Evolutionary conservation across 257 asterid genomes (phyloP), one percentile per base, ranked within the genome.

Genomic region (Cinchona pubescens): DNA sequence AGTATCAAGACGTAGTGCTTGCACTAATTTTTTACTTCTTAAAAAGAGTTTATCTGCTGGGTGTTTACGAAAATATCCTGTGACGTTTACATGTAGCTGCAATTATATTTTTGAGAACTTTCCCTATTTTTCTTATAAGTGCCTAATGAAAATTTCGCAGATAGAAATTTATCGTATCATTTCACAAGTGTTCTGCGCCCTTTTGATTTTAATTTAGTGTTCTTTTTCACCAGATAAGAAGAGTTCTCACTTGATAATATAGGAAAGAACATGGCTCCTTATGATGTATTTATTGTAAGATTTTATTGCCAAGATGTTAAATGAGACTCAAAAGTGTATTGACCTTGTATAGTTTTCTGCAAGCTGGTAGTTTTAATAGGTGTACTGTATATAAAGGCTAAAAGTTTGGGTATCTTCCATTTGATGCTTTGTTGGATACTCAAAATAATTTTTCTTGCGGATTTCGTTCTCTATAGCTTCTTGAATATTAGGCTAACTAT

Each of bases 1-100:
- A 88, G 97, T 89, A n/a, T n/a, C n/a, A n/a, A 86, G 85, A 97
- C 87, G 58, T 67, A n/a, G 76, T 78, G 58, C 69, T 71, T 65
- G 59, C 46, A 55, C 29, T 68, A 48, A 29, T 56, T 58, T 53
- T 51, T 35, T 48, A 25, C 12, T 58, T 64, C 49, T 42, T 18
- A 63, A 25, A 35, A 51, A 43, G 55, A 46, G 49, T 32, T 42
- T 15, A 40, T 5, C n/a, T 11, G 34, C 46, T 19, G 23, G 42
- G 43, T 13, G 49, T 40, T 68, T 40, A 3, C 38, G 14, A 68
- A 56, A 58, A 67, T 59, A 42, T 16, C 35, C 29, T 34, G 53
- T 32, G 3, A 30, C 42, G 48, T 48, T 23, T 51, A 21, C 15
- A 21, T 68, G 11, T 56, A 30, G 55, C 43, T 76, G 49, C 30